phyloP scores from a whole-genome alignment of 495 filamentous ascomycete genomes.

The Penicillium cataractarum region DNA sequence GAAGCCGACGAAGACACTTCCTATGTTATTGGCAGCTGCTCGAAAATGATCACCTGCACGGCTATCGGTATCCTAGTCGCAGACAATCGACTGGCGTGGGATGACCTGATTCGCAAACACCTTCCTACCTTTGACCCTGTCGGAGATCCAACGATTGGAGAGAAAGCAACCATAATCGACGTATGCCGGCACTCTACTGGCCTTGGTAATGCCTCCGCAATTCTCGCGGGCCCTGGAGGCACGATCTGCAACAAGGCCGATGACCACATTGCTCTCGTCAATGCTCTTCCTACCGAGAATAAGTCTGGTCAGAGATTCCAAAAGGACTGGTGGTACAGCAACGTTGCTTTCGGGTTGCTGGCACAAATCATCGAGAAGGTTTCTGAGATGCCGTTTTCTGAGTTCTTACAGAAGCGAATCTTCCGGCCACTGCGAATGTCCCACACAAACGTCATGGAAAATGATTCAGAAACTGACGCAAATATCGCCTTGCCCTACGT shows the following conservation, averaged over 20 bases:
- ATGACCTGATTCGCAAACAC: constrained; percentile 21
- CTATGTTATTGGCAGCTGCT: constrained; percentile 42
- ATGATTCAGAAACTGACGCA: neutral
- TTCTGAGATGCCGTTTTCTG: constrained; percentile 41
- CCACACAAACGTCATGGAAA: neutral
- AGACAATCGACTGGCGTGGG: constrained; percentile 29
- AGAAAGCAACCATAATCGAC: constrained; percentile 49
- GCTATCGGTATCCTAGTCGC: constrained; percentile 39
- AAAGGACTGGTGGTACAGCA: constrained; percentile 45
- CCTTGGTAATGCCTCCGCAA: constrained; percentile 33
- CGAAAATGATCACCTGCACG: constrained; percentile 40
- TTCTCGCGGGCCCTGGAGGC: constrained; percentile 22
- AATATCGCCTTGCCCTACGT: neutral
- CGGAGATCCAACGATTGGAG: constrained; percentile 19
- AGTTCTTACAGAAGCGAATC: constrained; percentile 44
- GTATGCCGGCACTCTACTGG: constrained; percentile 51
- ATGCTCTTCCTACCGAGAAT: constrained; percentile 32
- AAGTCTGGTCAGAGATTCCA: constrained; percentile 29
- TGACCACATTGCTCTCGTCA: constrained; percentile 31
- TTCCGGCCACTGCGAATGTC: constrained; percentile 33
- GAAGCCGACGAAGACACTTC: constrained; percentile 32
- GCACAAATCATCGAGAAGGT: constrained; percentile 46
- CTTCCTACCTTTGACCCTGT: constrained; percentile 30
- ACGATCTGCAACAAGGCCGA: constrained; percentile 14
- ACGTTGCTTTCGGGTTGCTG: constrained; percentile 46